phyloP scores from a whole-genome alignment of 2,329 filamentous ascomycete genomes.

The Ceratocystis albifundus region DNA sequence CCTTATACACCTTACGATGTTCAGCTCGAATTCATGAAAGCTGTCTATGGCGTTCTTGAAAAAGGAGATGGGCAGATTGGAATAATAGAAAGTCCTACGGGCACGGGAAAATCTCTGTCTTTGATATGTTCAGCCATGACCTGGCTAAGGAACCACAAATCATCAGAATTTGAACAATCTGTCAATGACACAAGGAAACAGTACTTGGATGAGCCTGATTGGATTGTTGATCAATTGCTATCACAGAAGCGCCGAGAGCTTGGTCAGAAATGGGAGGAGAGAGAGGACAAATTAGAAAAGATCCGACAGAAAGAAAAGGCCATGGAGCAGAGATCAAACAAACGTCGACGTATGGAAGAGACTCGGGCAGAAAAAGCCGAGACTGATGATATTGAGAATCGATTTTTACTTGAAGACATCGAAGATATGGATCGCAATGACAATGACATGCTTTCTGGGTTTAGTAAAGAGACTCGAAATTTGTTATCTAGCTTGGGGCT shows the following conservation, averaged over 20 bases:
- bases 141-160: constrained; percentile 80
- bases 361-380: constrained; percentile 18
- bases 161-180: constrained; percentile 42
- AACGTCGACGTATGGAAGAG: constrained; percentile 38
- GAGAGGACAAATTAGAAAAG: constrained; percentile 58
- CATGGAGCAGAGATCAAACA: constrained; percentile 40
- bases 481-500: constrained; percentile 57
- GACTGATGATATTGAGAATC: constrained; percentile 46
- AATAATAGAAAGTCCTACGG: constrained; percentile 88
- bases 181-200: constrained; percentile 36
- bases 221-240: constrained; percentile 70
- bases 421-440: constrained; percentile 39
- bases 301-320: constrained; percentile 53
- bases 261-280: constrained; percentile 53
- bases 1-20: constrained; percentile 81
- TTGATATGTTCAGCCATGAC: constrained; percentile 81
- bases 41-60: constrained; percentile 68
- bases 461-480: constrained; percentile 65
- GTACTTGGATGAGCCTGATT: constrained; percentile 61
- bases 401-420: constrained; percentile 61
- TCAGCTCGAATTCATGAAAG: constrained; percentile 76
- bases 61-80: constrained; percentile 60
- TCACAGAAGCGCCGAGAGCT: constrained; percentile 57
- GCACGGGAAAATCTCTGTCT: constrained; percentile 82
- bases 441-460: constrained; percentile 38